These are phyloP conservation scores for Lactarius evosmus DNA, from an alignment of 768 basidiomycete species.

Conservation along the genomic window DNA sequence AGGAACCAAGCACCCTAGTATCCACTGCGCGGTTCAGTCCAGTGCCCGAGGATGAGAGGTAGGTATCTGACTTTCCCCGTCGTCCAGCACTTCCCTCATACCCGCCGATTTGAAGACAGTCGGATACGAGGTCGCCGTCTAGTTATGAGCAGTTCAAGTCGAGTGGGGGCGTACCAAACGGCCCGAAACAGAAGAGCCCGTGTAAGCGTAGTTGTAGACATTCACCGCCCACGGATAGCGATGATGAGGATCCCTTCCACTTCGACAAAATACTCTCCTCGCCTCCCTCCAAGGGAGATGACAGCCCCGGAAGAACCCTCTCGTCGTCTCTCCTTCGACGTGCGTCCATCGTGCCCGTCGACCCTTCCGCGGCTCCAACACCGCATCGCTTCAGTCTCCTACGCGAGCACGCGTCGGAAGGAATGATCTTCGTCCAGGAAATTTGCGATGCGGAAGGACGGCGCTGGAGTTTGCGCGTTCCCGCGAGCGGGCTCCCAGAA, in stretches of 20 bases:
- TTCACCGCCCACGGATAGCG: conserved; percentile 19
- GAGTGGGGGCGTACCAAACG: neutral
- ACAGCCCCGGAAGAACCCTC: neutral
- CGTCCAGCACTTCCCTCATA: neutral
- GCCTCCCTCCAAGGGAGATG: neutral
- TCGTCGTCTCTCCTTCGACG: conserved; percentile 18
- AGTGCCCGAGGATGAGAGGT: conserved; percentile 1
- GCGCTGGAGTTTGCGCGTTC: conserved; percentile 27
- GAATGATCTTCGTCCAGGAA: conserved; percentile 25
- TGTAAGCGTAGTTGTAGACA: neutral
- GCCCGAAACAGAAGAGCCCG: neutral
- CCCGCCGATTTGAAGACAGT: neutral
- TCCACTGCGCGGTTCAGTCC: neutral
- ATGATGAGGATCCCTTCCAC: conserved; percentile 26
- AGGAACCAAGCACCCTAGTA: neutral
- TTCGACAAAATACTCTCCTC: conserved; percentile 19
- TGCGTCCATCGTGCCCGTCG: conserved; percentile 23
- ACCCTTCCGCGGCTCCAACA: conserved; percentile 11
- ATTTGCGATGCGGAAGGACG: conserved; percentile 26
- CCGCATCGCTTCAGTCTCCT: conserved; percentile 24
- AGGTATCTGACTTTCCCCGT: neutral
- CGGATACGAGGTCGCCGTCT: neutral
- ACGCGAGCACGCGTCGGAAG: conserved; percentile 22
- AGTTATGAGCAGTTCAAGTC: conserved; percentile 7
- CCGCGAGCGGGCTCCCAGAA: conserved; percentile 24